Conservation (phyloP, 73 alveolate genomes). For the Tetrahymena malaccensis region DNA sequence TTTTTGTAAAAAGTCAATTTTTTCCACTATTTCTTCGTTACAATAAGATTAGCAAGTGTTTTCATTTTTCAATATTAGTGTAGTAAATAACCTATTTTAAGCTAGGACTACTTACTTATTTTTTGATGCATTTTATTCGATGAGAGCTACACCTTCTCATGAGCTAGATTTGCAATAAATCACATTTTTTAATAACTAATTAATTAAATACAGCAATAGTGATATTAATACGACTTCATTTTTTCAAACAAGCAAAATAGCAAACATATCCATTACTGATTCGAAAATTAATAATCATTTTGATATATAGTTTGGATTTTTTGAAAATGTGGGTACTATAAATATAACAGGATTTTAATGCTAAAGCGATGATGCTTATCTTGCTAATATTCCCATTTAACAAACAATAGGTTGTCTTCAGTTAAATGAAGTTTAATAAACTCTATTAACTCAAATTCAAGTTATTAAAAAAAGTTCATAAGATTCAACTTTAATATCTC, state of each 20-base stretch:
- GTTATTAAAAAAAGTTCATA: background rate
- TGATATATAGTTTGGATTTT: background rate
- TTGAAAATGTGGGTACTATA: no score
- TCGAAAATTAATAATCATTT: background rate
- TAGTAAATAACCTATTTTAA: background rate
- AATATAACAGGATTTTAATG: background rate
- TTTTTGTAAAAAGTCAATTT: background rate
- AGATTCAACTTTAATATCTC: background rate
- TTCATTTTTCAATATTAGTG: background rate
- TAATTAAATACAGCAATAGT: background rate
- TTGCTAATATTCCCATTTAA: background rate
- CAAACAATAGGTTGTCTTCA: background rate
- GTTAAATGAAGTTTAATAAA: background rate
- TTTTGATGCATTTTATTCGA: background rate
- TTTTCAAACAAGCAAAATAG: background rate
- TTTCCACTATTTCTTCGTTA: background rate
- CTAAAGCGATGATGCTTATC: background rate
- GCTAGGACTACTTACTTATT: background rate
- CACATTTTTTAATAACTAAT: background rate
- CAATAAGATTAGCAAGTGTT: background rate
- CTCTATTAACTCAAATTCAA: background rate
- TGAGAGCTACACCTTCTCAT: background rate
- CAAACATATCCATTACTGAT: background rate
- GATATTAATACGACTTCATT: background rate
- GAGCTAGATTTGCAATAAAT: background rate